Evolutionary conservation across 805 yeast genomes (phyloP), one percentile per base, ranked within the genome.

Genomic region (Myxozyma sirexii): DNA sequence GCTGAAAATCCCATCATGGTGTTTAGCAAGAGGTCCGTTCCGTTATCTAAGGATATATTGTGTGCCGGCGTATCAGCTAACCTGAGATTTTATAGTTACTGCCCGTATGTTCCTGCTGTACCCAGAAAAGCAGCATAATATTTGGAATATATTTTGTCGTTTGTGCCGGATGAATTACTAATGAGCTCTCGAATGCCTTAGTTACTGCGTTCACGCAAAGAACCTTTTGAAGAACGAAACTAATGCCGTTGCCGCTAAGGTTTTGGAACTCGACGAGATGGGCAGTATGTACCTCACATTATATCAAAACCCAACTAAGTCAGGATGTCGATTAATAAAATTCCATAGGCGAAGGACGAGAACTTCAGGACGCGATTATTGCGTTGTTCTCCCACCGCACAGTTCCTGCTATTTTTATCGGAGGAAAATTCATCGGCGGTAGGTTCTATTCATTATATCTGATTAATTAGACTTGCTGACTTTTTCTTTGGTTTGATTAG

Each of bases 361-460:
- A 85, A 27, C 83, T 91, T 67, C 97, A 92, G 77, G 85, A 78
- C 54, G 96, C 96, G 66, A 79, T 93, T 62, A 74, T 72, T 53
- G 83, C 86, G 72, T 74, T 90, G 60, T 88, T 96, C 41, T 94
- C 96, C 61, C 98, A 93, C 80, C 82, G 85, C 67, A 90, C 97
- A 41, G 98, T 93, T 63, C 99, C 99, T 64, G 90, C 88, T 73
- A 82, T 93, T 68, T 93, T 87, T 77, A 90, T 93, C 73, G 85
- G 80, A 49, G 97, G 97, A 62, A 82, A 92, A 76, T 97, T 91
- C 79, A 84, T 93, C 70, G 99, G 99, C 62, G 99, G 99, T 63
- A 54, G n/a, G 56, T 35, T 17, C 26, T 39, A 23, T 12, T 37
- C 21, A 21, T 24, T 41, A 1, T 4, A 12, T 26, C 12, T n/a